Conservation (phyloP, 2,329 filamentous ascomycete genomes). For the Epichloe hybrida region DNA sequence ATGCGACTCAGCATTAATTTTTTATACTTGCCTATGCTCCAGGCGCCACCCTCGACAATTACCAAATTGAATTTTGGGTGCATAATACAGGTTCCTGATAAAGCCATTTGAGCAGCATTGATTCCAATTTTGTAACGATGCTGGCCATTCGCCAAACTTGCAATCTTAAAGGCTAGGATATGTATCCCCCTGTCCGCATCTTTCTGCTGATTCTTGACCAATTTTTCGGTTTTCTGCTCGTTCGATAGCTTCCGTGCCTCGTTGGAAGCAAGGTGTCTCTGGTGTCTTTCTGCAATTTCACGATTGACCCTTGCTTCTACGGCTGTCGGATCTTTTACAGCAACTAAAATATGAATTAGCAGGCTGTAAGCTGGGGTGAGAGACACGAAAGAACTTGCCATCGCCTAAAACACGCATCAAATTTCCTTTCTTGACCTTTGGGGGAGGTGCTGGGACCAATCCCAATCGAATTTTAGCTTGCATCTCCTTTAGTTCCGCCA, state of each 20-base stretch:
- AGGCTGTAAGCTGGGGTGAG: background rate
- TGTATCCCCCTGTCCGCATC: slow-evolving; percentile 80
- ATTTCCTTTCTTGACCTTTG: slow-evolving; percentile 95
- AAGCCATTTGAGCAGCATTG: slow-evolving; percentile 77
- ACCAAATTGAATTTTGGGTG: slow-evolving; percentile 81
- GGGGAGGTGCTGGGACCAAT: slow-evolving; percentile 80
- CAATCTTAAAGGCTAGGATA: slow-evolving; percentile 78
- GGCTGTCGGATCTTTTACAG: slow-evolving; percentile 90
- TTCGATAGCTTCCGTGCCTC: slow-evolving; percentile 78
- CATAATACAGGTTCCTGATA: slow-evolving; percentile 86
- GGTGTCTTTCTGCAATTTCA: slow-evolving; percentile 77
- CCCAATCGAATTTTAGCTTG: slow-evolving; percentile 93
- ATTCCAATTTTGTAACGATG: slow-evolving; percentile 87
- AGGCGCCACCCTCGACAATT: slow-evolving; percentile 79
- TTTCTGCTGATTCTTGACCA: slow-evolving; percentile 68
- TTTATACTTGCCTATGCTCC: slow-evolving; percentile 79
- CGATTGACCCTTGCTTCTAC: slow-evolving; percentile 89
- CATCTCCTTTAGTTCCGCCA: slow-evolving; percentile 87
- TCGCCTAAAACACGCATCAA: slow-evolving; percentile 95
- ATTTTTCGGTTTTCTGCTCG: slow-evolving; percentile 74
- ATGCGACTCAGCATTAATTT: slow-evolving; percentile 91
- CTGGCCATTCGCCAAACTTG: slow-evolving; percentile 79
- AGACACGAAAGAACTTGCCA: slow-evolving; percentile 29
- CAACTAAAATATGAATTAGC: slow-evolving; percentile 19
- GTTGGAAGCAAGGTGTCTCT: slow-evolving; percentile 66